Evolutionary conservation across 2,329 filamentous ascomycete genomes (phyloP).

Genomic region (Colletotrichum zoysiae): DNA sequence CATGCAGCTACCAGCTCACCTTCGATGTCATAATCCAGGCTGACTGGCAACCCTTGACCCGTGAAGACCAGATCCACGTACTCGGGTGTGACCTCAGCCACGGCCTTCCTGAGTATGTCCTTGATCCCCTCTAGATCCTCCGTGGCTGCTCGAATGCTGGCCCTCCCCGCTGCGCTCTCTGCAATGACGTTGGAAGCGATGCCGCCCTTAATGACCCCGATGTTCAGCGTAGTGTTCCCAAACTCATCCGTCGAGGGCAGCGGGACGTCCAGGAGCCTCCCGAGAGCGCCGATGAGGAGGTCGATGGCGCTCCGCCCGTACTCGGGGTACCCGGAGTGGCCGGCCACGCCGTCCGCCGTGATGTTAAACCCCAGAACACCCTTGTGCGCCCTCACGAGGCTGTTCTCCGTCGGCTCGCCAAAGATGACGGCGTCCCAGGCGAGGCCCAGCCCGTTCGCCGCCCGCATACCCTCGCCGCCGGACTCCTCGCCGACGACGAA

Average conservation of each 20-base stretch:
- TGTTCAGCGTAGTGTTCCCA: slow-evolving; percentile 90
- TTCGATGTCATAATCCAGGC: slow-evolving; percentile 84
- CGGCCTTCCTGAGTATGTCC: slow-evolving; percentile 64
- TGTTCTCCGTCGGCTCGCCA: slow-evolving; percentile 91
- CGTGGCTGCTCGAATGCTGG: slow-evolving; percentile 82
- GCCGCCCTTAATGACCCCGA: slow-evolving; percentile 83
- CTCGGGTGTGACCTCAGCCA: slow-evolving; percentile 66
- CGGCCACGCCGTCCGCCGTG: slow-evolving; percentile 77
- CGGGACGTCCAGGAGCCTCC: slow-evolving; percentile 73
- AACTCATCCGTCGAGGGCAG: slow-evolving; percentile 82
- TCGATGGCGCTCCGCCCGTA: slow-evolving; percentile 88
- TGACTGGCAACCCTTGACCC: slow-evolving; percentile 80
- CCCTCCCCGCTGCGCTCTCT: slow-evolving; percentile 73
- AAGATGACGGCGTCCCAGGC: slow-evolving; percentile 80
- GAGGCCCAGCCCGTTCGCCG: slow-evolving; percentile 50
- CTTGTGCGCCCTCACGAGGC: slow-evolving; percentile 92
- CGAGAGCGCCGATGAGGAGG: slow-evolving; percentile 78
- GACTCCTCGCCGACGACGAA: slow-evolving; percentile 88
- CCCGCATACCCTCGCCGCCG: slow-evolving; percentile 82
- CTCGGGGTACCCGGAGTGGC: slow-evolving; percentile 94
- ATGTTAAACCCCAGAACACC: slow-evolving; percentile 79
- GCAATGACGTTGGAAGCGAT: slow-evolving; percentile 92
- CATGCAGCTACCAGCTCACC: slow-evolving; percentile 57
- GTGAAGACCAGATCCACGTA: slow-evolving; percentile 73
- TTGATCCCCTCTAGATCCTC: slow-evolving; percentile 72